Evolutionary conservation across 306 rosid species (phyloP).

Genomic region (Prunus fruticosa): DNA sequence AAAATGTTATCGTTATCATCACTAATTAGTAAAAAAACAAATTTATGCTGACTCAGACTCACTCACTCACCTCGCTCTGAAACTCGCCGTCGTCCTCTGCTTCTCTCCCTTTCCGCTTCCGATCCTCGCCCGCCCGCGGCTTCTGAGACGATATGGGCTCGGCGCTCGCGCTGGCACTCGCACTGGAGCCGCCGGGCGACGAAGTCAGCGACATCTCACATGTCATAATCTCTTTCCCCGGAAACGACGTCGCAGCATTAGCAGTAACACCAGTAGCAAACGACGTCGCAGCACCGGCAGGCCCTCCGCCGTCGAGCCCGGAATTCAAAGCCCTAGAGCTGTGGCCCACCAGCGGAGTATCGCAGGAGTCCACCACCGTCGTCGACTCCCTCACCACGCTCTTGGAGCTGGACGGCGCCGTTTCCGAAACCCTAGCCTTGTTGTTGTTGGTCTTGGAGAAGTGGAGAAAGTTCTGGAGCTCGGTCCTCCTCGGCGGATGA

Average conservation of each 20-base stretch:
- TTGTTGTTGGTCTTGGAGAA: slow-evolving; percentile 27
- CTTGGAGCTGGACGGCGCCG: slow-evolving; percentile 36
- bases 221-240: slow-evolving; percentile 30
- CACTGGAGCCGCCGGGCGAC: slow-evolving; percentile 48
- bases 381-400: slow-evolving; percentile 30
- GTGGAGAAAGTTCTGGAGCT: slow-evolving; percentile 32
- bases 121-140: slow-evolving; percentile 34
- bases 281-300: slow-evolving; percentile 9
- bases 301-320: slow-evolving; percentile 13
- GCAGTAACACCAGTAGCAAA: background rate
- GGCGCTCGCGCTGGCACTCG: slow-evolving; percentile 31
- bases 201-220: slow-evolving; percentile 51
- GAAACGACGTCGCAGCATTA: background rate
- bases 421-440: background rate
- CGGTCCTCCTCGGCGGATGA: slow-evolving; percentile 34
- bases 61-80: slow-evolving; percentile 60
- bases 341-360: slow-evolving; percentile 29
- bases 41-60: background rate
- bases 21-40: background rate
- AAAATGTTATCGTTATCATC: background rate
- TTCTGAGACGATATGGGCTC: slow-evolving; percentile 30
- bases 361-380: slow-evolving; percentile 59
- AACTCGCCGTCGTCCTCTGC: slow-evolving; percentile 41
- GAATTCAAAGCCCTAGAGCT: slow-evolving; percentile 13
- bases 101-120: slow-evolving; percentile 59